Conservation (phyloP, 305 asterid species). For the Ruellia speciosa region DNA sequence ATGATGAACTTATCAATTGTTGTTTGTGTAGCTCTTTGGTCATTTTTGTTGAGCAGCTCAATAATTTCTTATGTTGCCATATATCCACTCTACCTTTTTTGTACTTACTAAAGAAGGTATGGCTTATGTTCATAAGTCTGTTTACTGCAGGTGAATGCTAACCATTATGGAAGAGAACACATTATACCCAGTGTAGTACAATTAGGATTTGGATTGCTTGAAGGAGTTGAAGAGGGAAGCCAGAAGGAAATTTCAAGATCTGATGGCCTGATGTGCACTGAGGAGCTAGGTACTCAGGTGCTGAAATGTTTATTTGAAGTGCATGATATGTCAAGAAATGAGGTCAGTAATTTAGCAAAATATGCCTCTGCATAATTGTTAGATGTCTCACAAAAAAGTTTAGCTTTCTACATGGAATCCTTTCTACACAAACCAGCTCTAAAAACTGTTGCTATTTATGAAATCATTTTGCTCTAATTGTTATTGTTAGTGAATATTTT, state of each 20-base stretch:
- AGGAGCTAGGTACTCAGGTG: constrained; percentile 62
- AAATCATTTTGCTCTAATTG: constrained; percentile 8
- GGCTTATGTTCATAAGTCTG: constrained; percentile 7
- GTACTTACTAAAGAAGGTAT: background rate
- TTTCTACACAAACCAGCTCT: constrained; percentile 1
- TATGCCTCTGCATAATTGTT: constrained; percentile 6
- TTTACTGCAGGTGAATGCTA: constrained; percentile 52
- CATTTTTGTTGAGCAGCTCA: constrained; percentile 6
- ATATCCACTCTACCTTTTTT: too few relatives aligned
- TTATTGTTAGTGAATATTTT: constrained; percentile 5
- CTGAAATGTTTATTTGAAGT: constrained; percentile 77
- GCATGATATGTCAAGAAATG: constrained; percentile 80
- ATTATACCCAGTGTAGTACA: constrained; percentile 79
- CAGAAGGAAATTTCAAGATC: constrained; percentile 39
- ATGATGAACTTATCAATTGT: background rate
- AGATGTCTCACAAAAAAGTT: background rate
- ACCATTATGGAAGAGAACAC: constrained; percentile 76
- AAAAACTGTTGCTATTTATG: constrained; percentile 8
- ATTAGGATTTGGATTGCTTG: constrained; percentile 70
- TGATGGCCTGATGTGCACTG: constrained; percentile 57
- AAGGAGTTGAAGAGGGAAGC: constrained; percentile 57
- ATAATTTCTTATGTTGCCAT: background rate
- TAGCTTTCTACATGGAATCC: constrained; percentile 3
- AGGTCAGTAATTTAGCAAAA: constrained; percentile 36
- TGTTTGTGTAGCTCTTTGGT: background rate